Percentiles rank a stretch among this genome's conserved stretches.
Evolutionary conservation across 2,329 filamentous ascomycete genomes (phyloP).

Genomic region (Neocucurbitaria cava): DNA sequence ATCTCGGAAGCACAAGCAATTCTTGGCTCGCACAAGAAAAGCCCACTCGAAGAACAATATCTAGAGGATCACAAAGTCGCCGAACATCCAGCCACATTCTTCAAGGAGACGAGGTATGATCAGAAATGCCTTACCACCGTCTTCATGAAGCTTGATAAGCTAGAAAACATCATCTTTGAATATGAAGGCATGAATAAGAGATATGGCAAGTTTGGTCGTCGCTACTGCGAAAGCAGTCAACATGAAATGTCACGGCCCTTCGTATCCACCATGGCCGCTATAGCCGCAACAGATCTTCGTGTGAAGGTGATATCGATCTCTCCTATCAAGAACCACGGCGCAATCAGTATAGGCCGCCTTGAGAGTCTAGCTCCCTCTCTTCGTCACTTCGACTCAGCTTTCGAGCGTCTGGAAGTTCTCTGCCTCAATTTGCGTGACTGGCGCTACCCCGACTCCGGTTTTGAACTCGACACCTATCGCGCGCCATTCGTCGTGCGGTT

Average conservation of each 20-base stretch:
- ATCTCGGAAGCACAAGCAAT: conserved; percentile 11
- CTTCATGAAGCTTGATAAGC: conserved; percentile 16
- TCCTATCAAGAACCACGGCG: conserved; percentile 11
- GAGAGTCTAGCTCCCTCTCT: conserved; percentile 26
- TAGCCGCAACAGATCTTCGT: conserved; percentile 17
- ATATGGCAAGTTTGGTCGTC: conserved; percentile 18
- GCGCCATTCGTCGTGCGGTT: conserved; percentile 38
- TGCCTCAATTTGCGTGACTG: conserved; percentile 38
- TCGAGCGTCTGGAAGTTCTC: conserved; percentile 21
- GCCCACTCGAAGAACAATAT: conserved; percentile 7
- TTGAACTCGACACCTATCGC: conserved; percentile 23
- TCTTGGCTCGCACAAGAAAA: background rate
- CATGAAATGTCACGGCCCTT: conserved; percentile 40
- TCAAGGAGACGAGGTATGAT: conserved; percentile 37
- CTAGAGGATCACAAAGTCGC: conserved; percentile 6
- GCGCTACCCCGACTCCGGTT: conserved; percentile 30
- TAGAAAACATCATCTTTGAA: conserved; percentile 13
- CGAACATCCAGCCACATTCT: conserved; percentile 21
- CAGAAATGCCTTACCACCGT: conserved; percentile 22
- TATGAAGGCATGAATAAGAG: conserved; percentile 21
- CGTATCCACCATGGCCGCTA: conserved; percentile 29
- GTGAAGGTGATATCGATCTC: conserved; percentile 14
- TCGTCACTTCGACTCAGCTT: conserved; percentile 14
- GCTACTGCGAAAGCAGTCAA: conserved; percentile 32
- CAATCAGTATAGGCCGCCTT: conserved; percentile 28